Percentiles rank a stretch among this genome's conserved stretches.
Evolutionary conservation across 2,329 filamentous ascomycete species (phyloP).

Genomic region (Paraconiothyrium sp.): DNA sequence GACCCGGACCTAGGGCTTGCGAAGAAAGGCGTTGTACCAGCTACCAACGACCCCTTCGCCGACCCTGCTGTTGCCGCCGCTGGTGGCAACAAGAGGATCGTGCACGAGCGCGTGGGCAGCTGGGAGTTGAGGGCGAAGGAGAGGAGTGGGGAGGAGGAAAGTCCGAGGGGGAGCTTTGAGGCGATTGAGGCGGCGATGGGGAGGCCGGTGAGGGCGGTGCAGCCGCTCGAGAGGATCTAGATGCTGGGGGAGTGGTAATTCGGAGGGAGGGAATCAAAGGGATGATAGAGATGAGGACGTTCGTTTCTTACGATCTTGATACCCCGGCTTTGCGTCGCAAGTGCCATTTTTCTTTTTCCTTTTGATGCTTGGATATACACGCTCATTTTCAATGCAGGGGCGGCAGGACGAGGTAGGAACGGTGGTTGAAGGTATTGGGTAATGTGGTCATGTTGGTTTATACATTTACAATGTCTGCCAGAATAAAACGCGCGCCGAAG

Average conservation of each 20-base stretch:
- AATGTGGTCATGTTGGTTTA: no score
- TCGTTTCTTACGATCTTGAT: constrained; percentile 36
- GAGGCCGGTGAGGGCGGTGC: constrained; percentile 58
- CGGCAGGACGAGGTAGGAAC: not conserved
- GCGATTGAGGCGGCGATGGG: constrained; percentile 53
- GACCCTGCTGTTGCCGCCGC: not conserved
- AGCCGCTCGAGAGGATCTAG: constrained; percentile 59
- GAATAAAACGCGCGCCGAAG: no score
- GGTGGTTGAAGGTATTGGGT: no score
- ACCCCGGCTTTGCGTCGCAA: constrained; percentile 25
- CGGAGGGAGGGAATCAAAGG: constrained; percentile 19
- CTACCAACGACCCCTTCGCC: constrained; percentile 21
- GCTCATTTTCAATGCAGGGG: not conserved
- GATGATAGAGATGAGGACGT: not conserved
- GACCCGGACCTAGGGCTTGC: constrained; percentile 63
- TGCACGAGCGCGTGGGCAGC: constrained; percentile 64
- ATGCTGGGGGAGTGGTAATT: not conserved
- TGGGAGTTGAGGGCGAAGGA: constrained; percentile 63
- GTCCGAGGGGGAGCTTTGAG: constrained; percentile 56
- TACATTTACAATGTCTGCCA: no score
- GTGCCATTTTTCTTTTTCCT: not conserved
- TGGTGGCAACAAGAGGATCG: constrained; percentile 33
- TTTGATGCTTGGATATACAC: not conserved
- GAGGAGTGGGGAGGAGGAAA: constrained; percentile 34
- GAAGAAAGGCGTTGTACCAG: constrained; percentile 52